Base-by-base conservation (phyloP, 495 filamentous ascomycete species). In the Penicillium angulare region DNA sequence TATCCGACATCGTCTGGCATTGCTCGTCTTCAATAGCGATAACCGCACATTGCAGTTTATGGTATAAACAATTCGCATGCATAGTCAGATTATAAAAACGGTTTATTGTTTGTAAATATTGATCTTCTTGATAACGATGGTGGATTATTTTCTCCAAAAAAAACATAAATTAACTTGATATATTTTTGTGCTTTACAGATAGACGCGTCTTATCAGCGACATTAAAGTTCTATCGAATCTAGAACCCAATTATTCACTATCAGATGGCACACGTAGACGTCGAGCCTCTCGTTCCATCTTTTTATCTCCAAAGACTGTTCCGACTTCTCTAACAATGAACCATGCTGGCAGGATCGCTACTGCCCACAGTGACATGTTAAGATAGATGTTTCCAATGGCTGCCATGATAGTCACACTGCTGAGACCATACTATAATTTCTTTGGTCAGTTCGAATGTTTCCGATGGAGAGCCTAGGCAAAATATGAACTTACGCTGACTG, bases 1-100 rank as follows among this genome's bases (percentile, higher is more conserved):
- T 61, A 80, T 91, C 21, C 76, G 93, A 59, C 95, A 98, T 72
- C 79, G 83, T 45, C 73, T 96, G 21, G 95, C 93, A 16, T 67
- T 93, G 56, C 71, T 89, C 55, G 77, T 98, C 4, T 98, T 97
- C 66, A 84, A 83, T 57, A 76, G 85, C 53, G 93, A 98, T 71
- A 98, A 97, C 71, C 56, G 73, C 45, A 55, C 60, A 36, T 72
- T 78, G 41, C 55, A 60, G 17, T 60, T 53, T 29, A 42, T 59
- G 21, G 54, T 53, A 44, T 72, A 66, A 46, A 33, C 4, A 33
- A 18, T 10, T 24, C 13, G 40, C 17, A 1, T 22, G 10, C 10
- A 24, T 26, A 27, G 3, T 7, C 3, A 27, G 9, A 12, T 6
- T 9, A 43, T 9, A 23, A 6, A 27, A 16, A 18, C 12, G 8